These are phyloP conservation scores for Cladophialophora immunda DNA, from an alignment of 2,329 filamentous ascomycete genomes.

Conservation along the genomic window DNA sequence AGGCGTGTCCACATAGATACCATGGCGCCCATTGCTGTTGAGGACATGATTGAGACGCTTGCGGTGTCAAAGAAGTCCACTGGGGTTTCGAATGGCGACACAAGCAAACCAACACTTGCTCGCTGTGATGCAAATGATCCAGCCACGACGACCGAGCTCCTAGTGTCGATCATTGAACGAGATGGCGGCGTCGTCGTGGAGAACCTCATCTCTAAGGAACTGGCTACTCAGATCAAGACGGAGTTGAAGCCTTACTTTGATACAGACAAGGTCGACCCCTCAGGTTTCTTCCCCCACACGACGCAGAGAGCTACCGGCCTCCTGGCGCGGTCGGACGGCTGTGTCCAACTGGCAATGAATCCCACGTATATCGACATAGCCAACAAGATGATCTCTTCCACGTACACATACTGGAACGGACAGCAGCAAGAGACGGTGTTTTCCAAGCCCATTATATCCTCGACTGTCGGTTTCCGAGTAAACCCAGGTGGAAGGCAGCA, in stretches of 20 bases:
- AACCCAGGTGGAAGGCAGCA: slow-evolving; percentile 41
- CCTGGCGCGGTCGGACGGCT: slow-evolving; percentile 49
- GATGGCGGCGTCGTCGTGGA: slow-evolving; percentile 40
- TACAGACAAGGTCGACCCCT: slow-evolving; percentile 37
- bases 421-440: slow-evolving; percentile 36
- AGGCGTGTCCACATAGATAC: slow-evolving; percentile 3
- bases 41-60: slow-evolving; percentile 24
- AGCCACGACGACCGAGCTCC: slow-evolving; percentile 29
- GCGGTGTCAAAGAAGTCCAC: slow-evolving; percentile 17
- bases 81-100: neutral
- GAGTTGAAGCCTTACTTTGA: slow-evolving; percentile 42
- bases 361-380: slow-evolving; percentile 48
- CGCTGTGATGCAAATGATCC: slow-evolving; percentile 33
- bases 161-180: slow-evolving; percentile 31
- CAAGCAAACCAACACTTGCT: slow-evolving; percentile 17
- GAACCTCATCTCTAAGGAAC: slow-evolving; percentile 35
- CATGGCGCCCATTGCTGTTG: slow-evolving; percentile 34
- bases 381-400: slow-evolving; percentile 48
- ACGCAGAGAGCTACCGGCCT: slow-evolving; percentile 49
- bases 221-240: slow-evolving; percentile 34
- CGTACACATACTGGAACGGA: slow-evolving; percentile 49
- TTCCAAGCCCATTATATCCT: slow-evolving; percentile 43
- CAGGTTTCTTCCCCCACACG: slow-evolving; percentile 43
- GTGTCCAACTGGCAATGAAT: slow-evolving; percentile 50
- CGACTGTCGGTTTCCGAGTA: slow-evolving; percentile 45